phyloP scores from a whole-genome alignment of 176 grass and related monocot genomes.

The Triticum dicoccoides region DNA sequence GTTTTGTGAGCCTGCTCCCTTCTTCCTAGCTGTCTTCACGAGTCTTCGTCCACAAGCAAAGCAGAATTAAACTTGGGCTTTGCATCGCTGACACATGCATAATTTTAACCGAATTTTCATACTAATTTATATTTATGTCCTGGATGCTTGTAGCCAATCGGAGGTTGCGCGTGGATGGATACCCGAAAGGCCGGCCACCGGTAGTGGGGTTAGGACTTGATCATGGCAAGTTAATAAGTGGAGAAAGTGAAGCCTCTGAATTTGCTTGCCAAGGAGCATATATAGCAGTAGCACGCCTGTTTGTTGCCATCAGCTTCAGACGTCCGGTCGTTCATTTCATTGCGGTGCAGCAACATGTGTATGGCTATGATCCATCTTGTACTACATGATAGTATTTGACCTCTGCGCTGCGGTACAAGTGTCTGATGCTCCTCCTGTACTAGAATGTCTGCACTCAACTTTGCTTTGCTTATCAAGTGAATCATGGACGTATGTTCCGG shows the following conservation, averaged over 20 bases:
- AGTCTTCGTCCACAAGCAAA: conserved; percentile 32
- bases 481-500: conserved; percentile 1
- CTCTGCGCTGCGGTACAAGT: neutral
- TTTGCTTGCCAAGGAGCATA: neutral
- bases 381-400: neutral
- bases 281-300: too few species aligned
- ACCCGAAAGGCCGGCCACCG: neutral
- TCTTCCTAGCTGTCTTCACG: neutral
- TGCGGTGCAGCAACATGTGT: neutral
- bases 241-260: neutral
- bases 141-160: too few species aligned
- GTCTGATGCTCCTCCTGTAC: neutral
- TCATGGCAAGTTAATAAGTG: neutral
- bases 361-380: neutral
- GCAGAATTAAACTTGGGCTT: too few species aligned
- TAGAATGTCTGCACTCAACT: neutral
- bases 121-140: too few species aligned
- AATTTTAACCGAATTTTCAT: too few species aligned
- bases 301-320: neutral
- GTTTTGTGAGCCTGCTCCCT: neutral
- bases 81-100: too few species aligned
- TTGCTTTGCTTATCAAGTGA: conserved; percentile 1
- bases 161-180: neutral
- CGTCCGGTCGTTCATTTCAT: neutral
- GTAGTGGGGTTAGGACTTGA: neutral